Evolutionary conservation across 116 monocot species (phyloP), one percentile per base, ranked within the genome.

Genomic region (Papilionanthe hybrid): DNA sequence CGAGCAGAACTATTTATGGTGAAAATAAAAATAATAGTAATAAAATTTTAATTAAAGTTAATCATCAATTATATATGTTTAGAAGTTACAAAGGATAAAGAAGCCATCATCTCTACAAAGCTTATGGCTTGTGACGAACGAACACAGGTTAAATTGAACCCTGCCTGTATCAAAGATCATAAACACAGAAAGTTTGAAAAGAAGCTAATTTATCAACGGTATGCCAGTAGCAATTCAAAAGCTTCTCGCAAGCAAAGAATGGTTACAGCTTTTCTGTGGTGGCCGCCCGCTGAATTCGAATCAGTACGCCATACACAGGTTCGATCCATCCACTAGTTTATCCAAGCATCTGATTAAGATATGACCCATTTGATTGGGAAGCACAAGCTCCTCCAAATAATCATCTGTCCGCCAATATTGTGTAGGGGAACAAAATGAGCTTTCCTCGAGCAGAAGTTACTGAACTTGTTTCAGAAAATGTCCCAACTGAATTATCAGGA

Each of bases 401-500:
- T 13, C 30, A 15, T 68, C 30, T 22, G 4, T 27, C 10, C 8
- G 4, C 10, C 30, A 11, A 68, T 29, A 30, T 30, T 68, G 1
- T 30, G 4, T 15, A 0, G 30, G 32, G 0, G 2, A 25, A 23
- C 25, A 25, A 58, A 58, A 58, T 58, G 7, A 58, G 1, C 63
- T 63, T 58, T 19, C 58, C 25, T 22, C 23, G 25, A 63, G n/a
- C 22, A 63, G 63, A 23, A 63, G 23, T 63, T 23, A 68, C 32
- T 30, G 13, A 29, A 30, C 30, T 30, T 30, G 68, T 30, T 68
- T 68, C 68, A 68, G 27, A 65, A 81, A 90, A 73, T 90, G 82
- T 32, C 77, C 81, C 78, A 90, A 43, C 58, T 81, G 85, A 48
- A 90, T 77, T 78, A 90, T 85, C 87, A 90, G 81, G 29, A 90